Evolutionary conservation across 2,329 filamentous ascomycete genomes (phyloP).

Genomic region (Pseudocercospora fuligena): DNA sequence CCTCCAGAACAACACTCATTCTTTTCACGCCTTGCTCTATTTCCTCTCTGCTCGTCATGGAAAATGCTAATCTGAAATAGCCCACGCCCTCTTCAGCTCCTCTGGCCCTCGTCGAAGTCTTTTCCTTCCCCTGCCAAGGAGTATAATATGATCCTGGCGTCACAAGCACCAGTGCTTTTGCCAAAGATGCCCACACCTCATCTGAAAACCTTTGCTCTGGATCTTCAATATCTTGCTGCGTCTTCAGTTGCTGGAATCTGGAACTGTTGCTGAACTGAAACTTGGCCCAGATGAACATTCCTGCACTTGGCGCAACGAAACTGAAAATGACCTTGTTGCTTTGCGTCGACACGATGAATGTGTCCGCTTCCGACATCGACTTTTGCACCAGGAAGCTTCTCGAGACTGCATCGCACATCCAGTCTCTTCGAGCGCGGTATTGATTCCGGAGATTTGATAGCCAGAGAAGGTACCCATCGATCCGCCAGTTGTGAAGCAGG

Average conservation of each 20-base stretch:
- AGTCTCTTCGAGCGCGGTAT: constrained; percentile 11
- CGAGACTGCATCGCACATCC: constrained; percentile 10
- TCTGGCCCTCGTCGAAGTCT: neutral
- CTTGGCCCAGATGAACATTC: constrained; percentile 15
- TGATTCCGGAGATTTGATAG: constrained; percentile 10
- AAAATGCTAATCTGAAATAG: constrained; percentile 10
- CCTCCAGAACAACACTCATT: neutral
- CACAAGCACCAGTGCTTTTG: constrained; percentile 10
- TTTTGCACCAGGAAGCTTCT: constrained; percentile 1
- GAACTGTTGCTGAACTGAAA: constrained; percentile 7
- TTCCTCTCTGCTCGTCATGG: constrained; percentile 11
- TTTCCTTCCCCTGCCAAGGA: constrained; percentile 10
- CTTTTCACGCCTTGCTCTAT: constrained; percentile 7
- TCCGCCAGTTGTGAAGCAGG: constrained; percentile 9
- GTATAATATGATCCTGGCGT: constrained; percentile 11
- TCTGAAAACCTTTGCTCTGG: constrained; percentile 12
- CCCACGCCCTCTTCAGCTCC: constrained; percentile 6
- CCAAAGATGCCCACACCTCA: constrained; percentile 7
- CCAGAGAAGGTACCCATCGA: constrained; percentile 8
- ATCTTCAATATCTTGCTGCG: neutral
- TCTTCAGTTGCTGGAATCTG: neutral
- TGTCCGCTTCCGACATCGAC: neutral
- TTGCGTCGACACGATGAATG: neutral
- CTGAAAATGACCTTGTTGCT: constrained; percentile 7
- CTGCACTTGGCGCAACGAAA: constrained; percentile 10